Evolutionary conservation across 1,284 basidiomycete genomes (phyloP).

Genomic region (Apiotrichum montevideense): DNA sequence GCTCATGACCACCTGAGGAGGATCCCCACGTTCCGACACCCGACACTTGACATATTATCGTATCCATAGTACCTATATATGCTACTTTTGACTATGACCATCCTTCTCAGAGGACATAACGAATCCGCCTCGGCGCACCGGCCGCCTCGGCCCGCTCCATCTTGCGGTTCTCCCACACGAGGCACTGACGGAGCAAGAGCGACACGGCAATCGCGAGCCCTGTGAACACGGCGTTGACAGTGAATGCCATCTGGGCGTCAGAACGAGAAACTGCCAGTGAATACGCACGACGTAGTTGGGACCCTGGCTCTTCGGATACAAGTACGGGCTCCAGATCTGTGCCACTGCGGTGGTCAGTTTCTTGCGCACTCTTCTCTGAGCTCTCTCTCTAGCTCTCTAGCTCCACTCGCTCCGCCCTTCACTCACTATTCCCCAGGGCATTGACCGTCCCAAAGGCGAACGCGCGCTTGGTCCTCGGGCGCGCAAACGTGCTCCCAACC

Average conservation of each 20-base stretch:
- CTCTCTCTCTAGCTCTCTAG: no score
- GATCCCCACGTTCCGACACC: no score
- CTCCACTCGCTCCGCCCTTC: not conserved
- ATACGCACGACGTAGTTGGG: constrained; percentile 22
- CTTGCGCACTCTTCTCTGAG: no score
- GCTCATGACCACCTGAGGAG: no score
- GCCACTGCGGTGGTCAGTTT: constrained; percentile 12
- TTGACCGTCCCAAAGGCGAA: constrained; percentile 38
- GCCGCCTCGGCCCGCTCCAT: constrained; percentile 5
- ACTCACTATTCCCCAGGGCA: constrained; percentile 25
- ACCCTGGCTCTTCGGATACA: constrained; percentile 25
- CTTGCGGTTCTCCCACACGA: constrained; percentile 20
- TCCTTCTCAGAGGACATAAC: constrained; percentile 3
- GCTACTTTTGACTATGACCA: not conserved
- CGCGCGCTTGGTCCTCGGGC: constrained; percentile 34
- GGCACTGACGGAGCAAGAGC: constrained; percentile 24
- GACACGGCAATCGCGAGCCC: constrained; percentile 21
- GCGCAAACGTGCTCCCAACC: constrained; percentile 33
- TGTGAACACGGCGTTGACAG: constrained; percentile 26
- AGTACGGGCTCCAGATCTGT: constrained; percentile 38
- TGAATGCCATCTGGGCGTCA: constrained; percentile 22
- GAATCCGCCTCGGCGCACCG: not conserved
- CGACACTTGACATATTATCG: no score
- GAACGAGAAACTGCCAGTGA: not conserved
- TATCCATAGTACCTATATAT: no score